These are phyloP conservation scores for Yamadazyma taylorii DNA, from an alignment of 1,139 yeast genomes.

Conservation along the genomic window DNA sequence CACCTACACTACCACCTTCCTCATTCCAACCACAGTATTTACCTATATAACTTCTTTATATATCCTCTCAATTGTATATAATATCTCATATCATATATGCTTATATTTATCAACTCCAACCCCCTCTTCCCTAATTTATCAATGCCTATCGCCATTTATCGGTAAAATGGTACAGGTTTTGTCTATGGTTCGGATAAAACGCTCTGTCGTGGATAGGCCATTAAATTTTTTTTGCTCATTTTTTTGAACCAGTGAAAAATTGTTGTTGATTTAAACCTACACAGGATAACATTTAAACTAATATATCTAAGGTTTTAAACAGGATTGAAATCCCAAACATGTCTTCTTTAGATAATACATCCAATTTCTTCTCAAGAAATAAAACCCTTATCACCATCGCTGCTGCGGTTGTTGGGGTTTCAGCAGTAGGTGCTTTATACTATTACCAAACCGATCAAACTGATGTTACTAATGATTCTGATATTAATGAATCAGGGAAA, in stretches of 20 bases:
- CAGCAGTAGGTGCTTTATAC: constrained; percentile 56
- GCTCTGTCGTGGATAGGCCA: background rate
- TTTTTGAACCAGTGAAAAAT: constrained; percentile 22
- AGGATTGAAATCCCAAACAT: constrained; percentile 4
- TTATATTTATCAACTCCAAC: too few species aligned
- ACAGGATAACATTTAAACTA: background rate
- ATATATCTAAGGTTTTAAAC: background rate
- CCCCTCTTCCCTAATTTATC: too few species aligned
- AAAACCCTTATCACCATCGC: constrained; percentile 59
- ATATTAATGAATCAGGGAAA: constrained; percentile 18
- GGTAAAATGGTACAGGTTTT: too few species aligned
- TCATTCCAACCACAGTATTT: too few species aligned
- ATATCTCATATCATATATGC: background rate
- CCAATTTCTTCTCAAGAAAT: constrained; percentile 52
- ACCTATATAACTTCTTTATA: too few species aligned
- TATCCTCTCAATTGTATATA: background rate
- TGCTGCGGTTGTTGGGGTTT: constrained; percentile 62
- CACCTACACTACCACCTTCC: too few species aligned
- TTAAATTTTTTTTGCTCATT: constrained; percentile 4
- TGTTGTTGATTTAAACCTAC: constrained; percentile 6
- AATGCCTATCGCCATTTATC: too few species aligned
- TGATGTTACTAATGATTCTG: constrained; percentile 18
- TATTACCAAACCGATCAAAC: constrained; percentile 12
- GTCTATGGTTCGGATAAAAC: too few species aligned
- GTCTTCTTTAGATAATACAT: constrained; percentile 15